Evolutionary conservation across 1,139 yeast genomes (phyloP).

Genomic region (Pichia sp.): DNA sequence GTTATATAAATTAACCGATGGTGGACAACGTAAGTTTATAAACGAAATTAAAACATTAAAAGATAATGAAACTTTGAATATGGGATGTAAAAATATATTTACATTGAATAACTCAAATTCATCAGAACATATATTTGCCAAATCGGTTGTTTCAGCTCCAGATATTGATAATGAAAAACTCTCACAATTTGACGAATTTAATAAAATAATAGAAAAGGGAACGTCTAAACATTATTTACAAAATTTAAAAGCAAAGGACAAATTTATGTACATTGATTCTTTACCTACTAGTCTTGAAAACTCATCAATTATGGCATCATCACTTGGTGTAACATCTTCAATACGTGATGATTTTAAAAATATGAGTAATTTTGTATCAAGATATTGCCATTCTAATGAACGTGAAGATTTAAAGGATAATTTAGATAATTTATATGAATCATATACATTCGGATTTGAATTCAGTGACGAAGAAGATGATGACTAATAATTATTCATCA

Average conservation of each 20-base stretch:
- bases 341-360: slow-evolving; percentile 41
- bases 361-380: slow-evolving; percentile 42
- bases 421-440: slow-evolving; percentile 42
- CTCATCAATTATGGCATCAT: slow-evolving; percentile 14
- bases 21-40: slow-evolving; percentile 9
- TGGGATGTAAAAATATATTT: slow-evolving; percentile 6
- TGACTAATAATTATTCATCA: neutral
- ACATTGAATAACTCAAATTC: slow-evolving; percentile 17
- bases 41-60: slow-evolving; percentile 5
- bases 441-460: slow-evolving; percentile 54
- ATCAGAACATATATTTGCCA: slow-evolving; percentile 6
- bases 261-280: slow-evolving; percentile 28
- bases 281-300: slow-evolving; percentile 25
- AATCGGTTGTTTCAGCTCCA: neutral
- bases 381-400: slow-evolving; percentile 50
- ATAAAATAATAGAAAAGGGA: neutral
- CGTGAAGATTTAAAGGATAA: slow-evolving; percentile 59
- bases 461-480: slow-evolving; percentile 14
- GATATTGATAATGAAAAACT: neutral
- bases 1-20: slow-evolving; percentile 11
- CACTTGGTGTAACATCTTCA: slow-evolving; percentile 41
- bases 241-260: neutral
- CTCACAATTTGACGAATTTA: slow-evolving; percentile 1
- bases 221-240: slow-evolving; percentile 5
- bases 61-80: neutral